Conservation (phyloP, 1,139 yeast species). For the Suhomyces panamericanus region DNA sequence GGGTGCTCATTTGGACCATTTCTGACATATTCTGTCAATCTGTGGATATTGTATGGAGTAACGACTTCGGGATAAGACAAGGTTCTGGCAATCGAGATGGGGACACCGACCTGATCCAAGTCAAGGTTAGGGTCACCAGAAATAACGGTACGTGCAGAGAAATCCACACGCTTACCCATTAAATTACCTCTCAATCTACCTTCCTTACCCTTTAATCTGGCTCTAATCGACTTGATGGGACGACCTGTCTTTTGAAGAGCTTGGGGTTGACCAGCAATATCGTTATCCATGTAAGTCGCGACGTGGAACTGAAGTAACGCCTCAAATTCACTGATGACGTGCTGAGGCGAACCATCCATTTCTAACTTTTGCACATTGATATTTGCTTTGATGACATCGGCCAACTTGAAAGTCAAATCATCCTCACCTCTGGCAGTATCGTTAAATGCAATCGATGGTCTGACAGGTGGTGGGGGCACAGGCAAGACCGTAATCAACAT, state of each 20-base stretch:
- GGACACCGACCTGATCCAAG: constrained; percentile 98
- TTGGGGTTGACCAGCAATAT: constrained; percentile 99
- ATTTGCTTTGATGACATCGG: constrained; percentile 95
- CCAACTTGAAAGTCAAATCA: constrained; percentile 95
- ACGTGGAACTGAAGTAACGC: constrained; percentile 94
- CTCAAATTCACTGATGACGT: constrained; percentile 95
- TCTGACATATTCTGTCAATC: constrained; percentile 86
- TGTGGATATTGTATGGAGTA: constrained; percentile 94
- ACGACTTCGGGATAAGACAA: constrained; percentile 96
- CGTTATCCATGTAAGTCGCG: constrained; percentile 99
- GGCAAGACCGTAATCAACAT: constrained; percentile 94
- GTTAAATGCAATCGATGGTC: constrained; percentile 97
- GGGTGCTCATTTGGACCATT: constrained; percentile 99
- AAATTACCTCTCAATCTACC: constrained; percentile 97
- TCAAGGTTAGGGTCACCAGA: constrained; percentile 99
- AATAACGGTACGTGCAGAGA: constrained; percentile 98
- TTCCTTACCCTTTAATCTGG: constrained; percentile 98
- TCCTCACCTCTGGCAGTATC: constrained; percentile 99
- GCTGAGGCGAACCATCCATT: constrained; percentile 98
- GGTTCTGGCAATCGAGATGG: constrained; percentile 93
- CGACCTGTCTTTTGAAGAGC: constrained; percentile 98
- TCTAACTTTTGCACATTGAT: constrained; percentile 94
- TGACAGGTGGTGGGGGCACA: constrained; percentile 99
- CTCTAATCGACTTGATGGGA: constrained; percentile 97
- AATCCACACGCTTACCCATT: constrained; percentile 99